Conservation (phyloP, 2,329 filamentous ascomycete genomes). For the Aspergillus glaucus region DNA sequence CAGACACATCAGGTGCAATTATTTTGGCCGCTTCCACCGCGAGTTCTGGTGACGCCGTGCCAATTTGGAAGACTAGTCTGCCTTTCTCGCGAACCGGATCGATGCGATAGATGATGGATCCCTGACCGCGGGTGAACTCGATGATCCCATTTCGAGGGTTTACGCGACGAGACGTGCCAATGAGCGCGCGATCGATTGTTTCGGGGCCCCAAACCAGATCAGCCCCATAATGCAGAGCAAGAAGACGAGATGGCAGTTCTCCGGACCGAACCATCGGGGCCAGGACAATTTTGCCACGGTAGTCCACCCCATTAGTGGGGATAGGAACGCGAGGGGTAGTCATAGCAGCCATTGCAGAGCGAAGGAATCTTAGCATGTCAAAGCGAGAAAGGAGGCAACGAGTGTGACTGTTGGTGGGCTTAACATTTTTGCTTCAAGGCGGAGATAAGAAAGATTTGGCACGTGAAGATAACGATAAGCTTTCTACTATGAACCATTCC, state of each 20-base stretch:
- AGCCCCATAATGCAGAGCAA: constrained; percentile 89
- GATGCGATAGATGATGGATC: constrained; percentile 75
- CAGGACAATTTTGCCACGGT: constrained; percentile 86
- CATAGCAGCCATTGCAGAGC: constrained; percentile 50
- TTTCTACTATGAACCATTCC: constrained; percentile 2
- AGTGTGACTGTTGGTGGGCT: not conserved
- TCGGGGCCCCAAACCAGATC: constrained; percentile 98
- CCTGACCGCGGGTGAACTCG: constrained; percentile 68
- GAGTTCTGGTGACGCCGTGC: constrained; percentile 72
- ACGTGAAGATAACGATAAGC: constrained; percentile 21
- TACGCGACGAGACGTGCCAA: constrained; percentile 71
- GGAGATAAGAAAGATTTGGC: constrained; percentile 9
- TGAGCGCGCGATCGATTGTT: constrained; percentile 85
- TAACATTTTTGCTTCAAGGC: not conserved
- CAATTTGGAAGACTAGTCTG: constrained; percentile 83
- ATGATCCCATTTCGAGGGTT: constrained; percentile 73
- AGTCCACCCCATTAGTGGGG: constrained; percentile 82
- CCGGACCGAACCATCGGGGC: constrained; percentile 98
- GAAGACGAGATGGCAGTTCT: constrained; percentile 80
- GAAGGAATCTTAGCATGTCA: constrained; percentile 39
- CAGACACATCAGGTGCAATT: constrained; percentile 79
- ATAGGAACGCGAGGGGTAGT: constrained; percentile 66
- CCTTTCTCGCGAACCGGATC: constrained; percentile 70
- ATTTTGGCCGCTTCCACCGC: constrained; percentile 80
- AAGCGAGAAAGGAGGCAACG: not conserved